Conservation (phyloP, 192 early-diverging fungal species). For the Coemansia sp. region DNA sequence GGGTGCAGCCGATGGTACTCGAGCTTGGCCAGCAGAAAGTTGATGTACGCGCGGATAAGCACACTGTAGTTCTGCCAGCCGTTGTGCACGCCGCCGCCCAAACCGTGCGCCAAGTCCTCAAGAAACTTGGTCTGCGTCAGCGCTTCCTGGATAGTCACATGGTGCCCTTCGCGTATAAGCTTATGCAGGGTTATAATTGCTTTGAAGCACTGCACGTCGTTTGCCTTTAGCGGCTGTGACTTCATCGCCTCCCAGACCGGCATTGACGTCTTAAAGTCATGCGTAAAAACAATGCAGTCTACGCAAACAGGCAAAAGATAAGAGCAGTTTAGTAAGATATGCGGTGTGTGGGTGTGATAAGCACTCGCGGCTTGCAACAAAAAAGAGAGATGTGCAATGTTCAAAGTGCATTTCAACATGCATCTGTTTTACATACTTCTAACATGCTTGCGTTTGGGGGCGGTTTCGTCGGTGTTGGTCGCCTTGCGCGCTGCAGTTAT, state of each 20-base stretch:
- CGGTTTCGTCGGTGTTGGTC: no score
- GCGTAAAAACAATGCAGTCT: slow-evolving; percentile 88
- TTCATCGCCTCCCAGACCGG: slow-evolving; percentile 85
- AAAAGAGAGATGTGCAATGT: slow-evolving; percentile 6
- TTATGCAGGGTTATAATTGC: slow-evolving; percentile 93
- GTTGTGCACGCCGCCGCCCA: slow-evolving; percentile 36
- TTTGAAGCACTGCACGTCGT: slow-evolving; percentile 97
- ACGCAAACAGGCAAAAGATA: background rate
- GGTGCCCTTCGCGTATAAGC: slow-evolving; percentile 90
- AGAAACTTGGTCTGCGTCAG: slow-evolving; percentile 79
- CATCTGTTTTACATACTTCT: slow-evolving; percentile 73
- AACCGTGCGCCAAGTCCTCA: slow-evolving; percentile 61
- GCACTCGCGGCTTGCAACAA: no score
- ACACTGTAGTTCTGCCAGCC: slow-evolving; percentile 67
- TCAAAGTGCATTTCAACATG: slow-evolving; percentile 66
- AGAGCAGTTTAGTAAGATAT: no score
- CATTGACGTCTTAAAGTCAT: slow-evolving; percentile 84
- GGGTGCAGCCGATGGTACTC: slow-evolving; percentile 89
- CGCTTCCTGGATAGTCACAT: slow-evolving; percentile 78
- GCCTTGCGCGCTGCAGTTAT: no score
- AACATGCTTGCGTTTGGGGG: no score
- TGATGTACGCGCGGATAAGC: slow-evolving; percentile 87
- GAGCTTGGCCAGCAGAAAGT: slow-evolving; percentile 86
- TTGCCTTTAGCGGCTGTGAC: slow-evolving; percentile 81
- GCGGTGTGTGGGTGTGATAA: no score